phyloP scores from a whole-genome alignment of 768 basidiomycete genomes.

The Mycena filopes region DNA sequence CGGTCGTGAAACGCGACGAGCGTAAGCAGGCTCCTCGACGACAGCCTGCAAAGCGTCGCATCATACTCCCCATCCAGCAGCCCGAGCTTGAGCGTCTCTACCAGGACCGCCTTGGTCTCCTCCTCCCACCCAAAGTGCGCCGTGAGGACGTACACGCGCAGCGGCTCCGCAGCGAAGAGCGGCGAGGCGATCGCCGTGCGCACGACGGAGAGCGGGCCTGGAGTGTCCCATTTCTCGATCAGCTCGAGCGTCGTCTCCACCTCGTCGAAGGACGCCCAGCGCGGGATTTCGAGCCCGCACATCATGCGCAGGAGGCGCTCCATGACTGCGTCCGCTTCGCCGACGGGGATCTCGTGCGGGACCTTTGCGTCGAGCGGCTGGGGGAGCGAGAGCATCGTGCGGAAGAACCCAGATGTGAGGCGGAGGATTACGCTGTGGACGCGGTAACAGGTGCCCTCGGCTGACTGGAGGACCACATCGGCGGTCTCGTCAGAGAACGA shows the following conservation, averaged over 20 bases:
- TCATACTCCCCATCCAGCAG: slow-evolving; percentile 48
- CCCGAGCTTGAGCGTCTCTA: slow-evolving; percentile 51
- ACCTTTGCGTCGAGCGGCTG: slow-evolving; percentile 9
- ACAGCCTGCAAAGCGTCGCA: slow-evolving; percentile 45
- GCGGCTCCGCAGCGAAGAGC: slow-evolving; percentile 53
- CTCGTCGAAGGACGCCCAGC: slow-evolving; percentile 54
- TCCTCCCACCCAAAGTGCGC: slow-evolving; percentile 56
- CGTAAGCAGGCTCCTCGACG: slow-evolving; percentile 46
- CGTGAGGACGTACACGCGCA: slow-evolving; percentile 60
- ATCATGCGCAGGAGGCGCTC: slow-evolving; percentile 53
- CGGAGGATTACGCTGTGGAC: slow-evolving; percentile 55
- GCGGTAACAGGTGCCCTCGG: slow-evolving; percentile 55
- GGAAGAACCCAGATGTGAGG: slow-evolving; percentile 54
- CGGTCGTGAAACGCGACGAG: slow-evolving; percentile 55
- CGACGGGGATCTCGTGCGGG: slow-evolving; percentile 37
- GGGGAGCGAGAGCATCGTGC: slow-evolving; percentile 42
- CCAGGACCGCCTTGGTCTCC: slow-evolving; percentile 54
- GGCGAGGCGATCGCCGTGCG: slow-evolving; percentile 55
- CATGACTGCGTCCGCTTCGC: slow-evolving; percentile 49
- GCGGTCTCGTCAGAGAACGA: slow-evolving; percentile 52
- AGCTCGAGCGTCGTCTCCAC: slow-evolving; percentile 51
- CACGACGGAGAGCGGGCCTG: slow-evolving; percentile 54
- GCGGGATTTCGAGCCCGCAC: slow-evolving; percentile 51
- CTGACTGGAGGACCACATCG: slow-evolving; percentile 54
- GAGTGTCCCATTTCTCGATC: slow-evolving; percentile 58